Percentiles rank a stretch among this genome's conserved stretches.
Evolutionary conservation across 108 stramenopile genomes (phyloP).

Genomic region (Cylindrotheca closterium): DNA sequence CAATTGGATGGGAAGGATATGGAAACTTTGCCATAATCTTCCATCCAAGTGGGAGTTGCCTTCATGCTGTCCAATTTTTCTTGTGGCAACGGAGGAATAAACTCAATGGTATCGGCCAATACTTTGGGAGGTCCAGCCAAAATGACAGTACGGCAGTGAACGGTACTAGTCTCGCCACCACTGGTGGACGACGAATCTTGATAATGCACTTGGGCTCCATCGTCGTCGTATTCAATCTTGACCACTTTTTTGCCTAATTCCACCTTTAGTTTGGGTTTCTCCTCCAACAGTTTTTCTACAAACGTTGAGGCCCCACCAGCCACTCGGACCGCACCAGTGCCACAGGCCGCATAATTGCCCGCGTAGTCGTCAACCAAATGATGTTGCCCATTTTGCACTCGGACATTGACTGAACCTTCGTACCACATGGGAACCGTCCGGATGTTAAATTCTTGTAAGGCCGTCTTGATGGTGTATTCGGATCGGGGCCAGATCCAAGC

Average conservation of each 20-base stretch:
- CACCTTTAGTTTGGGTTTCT: background rate
- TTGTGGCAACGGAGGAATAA: background rate
- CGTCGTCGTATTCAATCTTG: background rate
- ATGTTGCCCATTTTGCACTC: background rate
- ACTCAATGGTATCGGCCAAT: background rate
- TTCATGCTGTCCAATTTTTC: background rate
- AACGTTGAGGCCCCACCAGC: background rate
- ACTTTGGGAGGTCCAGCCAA: background rate
- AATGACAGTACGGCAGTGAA: background rate
- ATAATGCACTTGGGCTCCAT: background rate
- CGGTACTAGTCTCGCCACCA: background rate
- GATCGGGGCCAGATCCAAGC: background rate
- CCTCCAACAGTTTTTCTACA: background rate
- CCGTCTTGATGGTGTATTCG: background rate
- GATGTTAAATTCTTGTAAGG: background rate
- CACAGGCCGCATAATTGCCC: background rate
- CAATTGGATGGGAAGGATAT: background rate
- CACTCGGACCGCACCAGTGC: background rate
- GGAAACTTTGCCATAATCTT: background rate
- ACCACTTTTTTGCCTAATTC: background rate
- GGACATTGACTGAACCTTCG: background rate
- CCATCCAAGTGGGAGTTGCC: background rate
- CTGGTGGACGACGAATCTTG: background rate
- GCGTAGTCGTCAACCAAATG: background rate
- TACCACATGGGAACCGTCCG: background rate